Evolutionary conservation across 805 yeast species (phyloP).

Genomic region (Candida coleopterorum): DNA sequence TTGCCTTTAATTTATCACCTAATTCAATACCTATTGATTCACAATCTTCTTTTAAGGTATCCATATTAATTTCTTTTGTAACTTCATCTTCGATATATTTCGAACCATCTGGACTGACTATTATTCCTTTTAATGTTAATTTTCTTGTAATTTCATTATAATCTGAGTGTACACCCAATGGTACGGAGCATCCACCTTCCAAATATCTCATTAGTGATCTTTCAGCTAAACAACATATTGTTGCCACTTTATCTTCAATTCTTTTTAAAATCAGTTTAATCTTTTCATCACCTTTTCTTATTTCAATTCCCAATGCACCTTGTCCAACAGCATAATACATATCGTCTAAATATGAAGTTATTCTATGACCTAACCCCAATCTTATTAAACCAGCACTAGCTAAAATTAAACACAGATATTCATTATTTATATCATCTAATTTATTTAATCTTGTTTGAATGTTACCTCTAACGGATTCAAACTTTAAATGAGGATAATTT

Average conservation of each 20-base stretch:
- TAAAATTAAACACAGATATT: slow-evolving; percentile 62
- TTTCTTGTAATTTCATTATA: slow-evolving; percentile 40
- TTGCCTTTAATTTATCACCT: slow-evolving; percentile 59
- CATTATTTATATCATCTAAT: slow-evolving; percentile 59
- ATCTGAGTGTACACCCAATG: slow-evolving; percentile 80
- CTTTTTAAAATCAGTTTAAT: slow-evolving; percentile 56
- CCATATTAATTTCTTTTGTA: slow-evolving; percentile 31
- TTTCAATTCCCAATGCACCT: slow-evolving; percentile 94
- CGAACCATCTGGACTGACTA: slow-evolving; percentile 80
- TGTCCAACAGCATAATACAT: slow-evolving; percentile 99
- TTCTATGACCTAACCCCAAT: slow-evolving; percentile 65
- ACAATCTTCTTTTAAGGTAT: slow-evolving; percentile 59
- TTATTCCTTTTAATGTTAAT: slow-evolving; percentile 62
- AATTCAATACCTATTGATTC: slow-evolving; percentile 62
- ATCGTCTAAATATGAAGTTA: slow-evolving; percentile 66
- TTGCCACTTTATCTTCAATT: slow-evolving; percentile 62
- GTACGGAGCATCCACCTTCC: slow-evolving; percentile 98
- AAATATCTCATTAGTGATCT: slow-evolving; percentile 79
- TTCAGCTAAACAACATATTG: slow-evolving; percentile 81
- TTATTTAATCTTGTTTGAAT: slow-evolving; percentile 74
- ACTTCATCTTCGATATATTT: slow-evolving; percentile 57
- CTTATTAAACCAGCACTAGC: slow-evolving; percentile 92
- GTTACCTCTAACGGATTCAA: slow-evolving; percentile 81
- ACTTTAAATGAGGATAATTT: slow-evolving; percentile 68
- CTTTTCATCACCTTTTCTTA: slow-evolving; percentile 61